These are phyloP conservation scores for Sporothrix luriei DNA, from an alignment of 2,329 filamentous ascomycete species.

Conservation along the genomic window DNA sequence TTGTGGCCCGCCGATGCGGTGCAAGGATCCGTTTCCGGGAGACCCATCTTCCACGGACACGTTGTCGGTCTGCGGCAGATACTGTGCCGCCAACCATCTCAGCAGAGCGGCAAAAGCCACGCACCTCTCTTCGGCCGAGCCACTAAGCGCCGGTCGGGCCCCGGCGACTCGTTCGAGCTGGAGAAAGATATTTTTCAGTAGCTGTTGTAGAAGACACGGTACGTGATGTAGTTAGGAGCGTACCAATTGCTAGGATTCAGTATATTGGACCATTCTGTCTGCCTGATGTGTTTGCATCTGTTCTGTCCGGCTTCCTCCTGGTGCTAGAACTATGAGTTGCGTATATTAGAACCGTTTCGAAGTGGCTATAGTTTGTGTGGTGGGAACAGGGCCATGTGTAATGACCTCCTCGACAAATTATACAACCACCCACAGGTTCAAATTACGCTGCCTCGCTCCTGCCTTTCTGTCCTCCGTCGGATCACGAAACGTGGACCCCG, in stretches of 20 bases:
- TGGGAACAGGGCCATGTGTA: no score
- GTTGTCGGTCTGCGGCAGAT: background rate
- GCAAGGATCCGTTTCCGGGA: background rate
- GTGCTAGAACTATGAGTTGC: background rate
- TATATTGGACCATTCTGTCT: slow-evolving; percentile 31
- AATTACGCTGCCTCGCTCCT: background rate
- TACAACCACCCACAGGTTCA: no score
- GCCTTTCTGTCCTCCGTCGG: background rate
- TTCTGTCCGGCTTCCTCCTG: no score
- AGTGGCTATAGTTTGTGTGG: background rate
- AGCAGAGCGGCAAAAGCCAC: background rate
- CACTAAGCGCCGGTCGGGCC: background rate
- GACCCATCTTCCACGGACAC: background rate
- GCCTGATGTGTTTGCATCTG: background rate
- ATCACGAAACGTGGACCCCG: background rate
- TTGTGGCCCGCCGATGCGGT: background rate
- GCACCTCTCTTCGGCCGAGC: background rate
- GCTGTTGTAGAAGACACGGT: background rate
- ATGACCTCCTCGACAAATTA: background rate
- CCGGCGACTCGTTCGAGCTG: slow-evolving; percentile 12
- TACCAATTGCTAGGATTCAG: slow-evolving; percentile 9
- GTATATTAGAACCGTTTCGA: background rate
- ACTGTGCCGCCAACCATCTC: background rate
- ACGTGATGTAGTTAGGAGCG: background rate
- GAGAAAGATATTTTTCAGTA: background rate